Conservation (phyloP, 2,329 filamentous ascomycete species). For the Ophiosphaerella narmari region DNA sequence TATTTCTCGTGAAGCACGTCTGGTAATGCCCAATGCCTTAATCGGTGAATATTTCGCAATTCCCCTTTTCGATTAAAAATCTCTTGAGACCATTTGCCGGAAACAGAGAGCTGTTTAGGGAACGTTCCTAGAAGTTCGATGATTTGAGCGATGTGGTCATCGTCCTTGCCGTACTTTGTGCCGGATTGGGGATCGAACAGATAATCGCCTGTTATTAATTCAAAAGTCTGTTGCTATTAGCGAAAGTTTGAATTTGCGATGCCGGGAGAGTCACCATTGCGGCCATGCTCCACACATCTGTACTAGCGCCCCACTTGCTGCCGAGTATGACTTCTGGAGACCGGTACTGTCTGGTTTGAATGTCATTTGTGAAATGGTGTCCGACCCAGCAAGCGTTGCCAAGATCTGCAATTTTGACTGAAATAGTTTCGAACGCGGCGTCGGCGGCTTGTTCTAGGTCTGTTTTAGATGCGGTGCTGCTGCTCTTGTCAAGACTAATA, state of each 20-base stretch:
- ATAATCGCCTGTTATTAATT: conserved; percentile 97
- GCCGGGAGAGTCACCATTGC: conserved; percentile 74
- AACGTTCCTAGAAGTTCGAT: conserved; percentile 95
- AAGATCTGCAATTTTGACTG: conserved; percentile 97
- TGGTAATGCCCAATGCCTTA: conserved; percentile 92
- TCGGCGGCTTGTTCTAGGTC: conserved; percentile 58
- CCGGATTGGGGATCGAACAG: conserved; percentile 98
- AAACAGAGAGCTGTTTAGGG: conserved; percentile 86
- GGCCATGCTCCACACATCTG: conserved; percentile 99
- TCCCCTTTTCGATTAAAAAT: conserved; percentile 99
- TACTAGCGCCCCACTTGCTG: conserved; percentile 98
- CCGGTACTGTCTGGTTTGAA: conserved; percentile 95
- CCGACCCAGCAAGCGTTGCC: conserved; percentile 99
- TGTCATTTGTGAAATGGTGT: conserved; percentile 99
- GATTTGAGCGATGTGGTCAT: conserved; percentile 98
- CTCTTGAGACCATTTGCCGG: conserved; percentile 96
- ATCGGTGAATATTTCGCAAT: conserved; percentile 92
- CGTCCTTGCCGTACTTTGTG: conserved; percentile 98
- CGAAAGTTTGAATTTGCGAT: neutral
- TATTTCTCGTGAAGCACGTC: conserved; percentile 97
- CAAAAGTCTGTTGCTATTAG: conserved; percentile 73
- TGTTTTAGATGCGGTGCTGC: conserved; percentile 56
- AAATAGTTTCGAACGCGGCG: conserved; percentile 76
- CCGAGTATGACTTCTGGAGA: conserved; percentile 97
- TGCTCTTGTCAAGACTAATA: conserved; percentile 80